phyloP scores from a whole-genome alignment of 805 yeast genomes.

The Nakazawaea wyomingensis region DNA sequence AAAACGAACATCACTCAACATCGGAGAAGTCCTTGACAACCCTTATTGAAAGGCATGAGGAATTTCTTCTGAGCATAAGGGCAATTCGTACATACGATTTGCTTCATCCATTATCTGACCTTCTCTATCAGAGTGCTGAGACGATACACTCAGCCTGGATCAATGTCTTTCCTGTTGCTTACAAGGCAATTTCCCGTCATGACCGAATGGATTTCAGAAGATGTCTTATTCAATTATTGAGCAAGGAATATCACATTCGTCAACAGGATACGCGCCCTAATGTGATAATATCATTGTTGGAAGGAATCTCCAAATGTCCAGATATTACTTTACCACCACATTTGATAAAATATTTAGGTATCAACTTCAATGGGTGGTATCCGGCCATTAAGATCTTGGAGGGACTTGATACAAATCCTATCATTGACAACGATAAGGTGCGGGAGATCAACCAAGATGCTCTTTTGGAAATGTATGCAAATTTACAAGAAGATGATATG shows the following conservation, averaged over 20 bases:
- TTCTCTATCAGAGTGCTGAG: slow-evolving; percentile 76
- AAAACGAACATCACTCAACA: too few relatives aligned
- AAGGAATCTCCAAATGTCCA: slow-evolving; percentile 73
- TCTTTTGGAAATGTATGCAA: slow-evolving; percentile 79
- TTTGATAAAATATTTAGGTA: slow-evolving; percentile 80
- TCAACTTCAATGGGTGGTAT: slow-evolving; percentile 87
- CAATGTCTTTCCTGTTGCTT: slow-evolving; percentile 75
- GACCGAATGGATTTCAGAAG: slow-evolving; percentile 84
- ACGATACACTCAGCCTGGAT: slow-evolving; percentile 84
- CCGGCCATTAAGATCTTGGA: slow-evolving; percentile 83
- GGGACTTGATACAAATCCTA: slow-evolving; percentile 53
- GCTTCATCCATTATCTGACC: slow-evolving; percentile 66
- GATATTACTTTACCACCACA: slow-evolving; percentile 88
- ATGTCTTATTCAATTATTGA: slow-evolving; percentile 67
- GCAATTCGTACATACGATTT: slow-evolving; percentile 53
- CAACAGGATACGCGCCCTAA: slow-evolving; percentile 85
- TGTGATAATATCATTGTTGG: slow-evolving; percentile 77
- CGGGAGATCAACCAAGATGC: slow-evolving; percentile 88
- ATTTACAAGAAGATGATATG: slow-evolving; percentile 91
- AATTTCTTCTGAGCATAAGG: slow-evolving; percentile 20
- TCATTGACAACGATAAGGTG: slow-evolving; percentile 66
- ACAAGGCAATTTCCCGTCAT: slow-evolving; percentile 65
- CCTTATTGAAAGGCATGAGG: slow-evolving; percentile 20
- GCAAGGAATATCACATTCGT: slow-evolving; percentile 89
- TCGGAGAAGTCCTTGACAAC: too few relatives aligned